These are phyloP conservation scores for Allium cepa DNA, from an alignment of 106 monocot genomes.

Conservation along the genomic window DNA sequence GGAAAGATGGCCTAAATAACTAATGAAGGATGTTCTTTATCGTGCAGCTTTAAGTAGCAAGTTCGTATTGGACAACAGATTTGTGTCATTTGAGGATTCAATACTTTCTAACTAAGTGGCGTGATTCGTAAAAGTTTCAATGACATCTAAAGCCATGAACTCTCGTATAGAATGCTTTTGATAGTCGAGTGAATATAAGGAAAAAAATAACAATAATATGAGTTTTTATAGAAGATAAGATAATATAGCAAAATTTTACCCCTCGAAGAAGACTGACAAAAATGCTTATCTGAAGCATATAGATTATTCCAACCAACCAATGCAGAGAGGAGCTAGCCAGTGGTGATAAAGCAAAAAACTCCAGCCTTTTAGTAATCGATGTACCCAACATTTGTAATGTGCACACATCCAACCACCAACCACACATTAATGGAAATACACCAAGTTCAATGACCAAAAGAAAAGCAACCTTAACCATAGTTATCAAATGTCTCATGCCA, in stretches of 20 bases:
- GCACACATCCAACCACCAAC: slow-evolving; percentile 99
- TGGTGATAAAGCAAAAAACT: slow-evolving; percentile 80
- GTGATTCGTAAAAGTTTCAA: too few relatives aligned
- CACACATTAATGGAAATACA: slow-evolving; percentile 95
- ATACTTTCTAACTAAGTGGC: too few relatives aligned
- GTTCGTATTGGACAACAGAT: too few relatives aligned
- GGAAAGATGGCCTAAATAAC: too few relatives aligned
- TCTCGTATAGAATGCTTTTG: too few relatives aligned
- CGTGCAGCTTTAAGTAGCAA: too few relatives aligned
- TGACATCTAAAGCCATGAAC: too few relatives aligned
- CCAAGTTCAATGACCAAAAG: slow-evolving; percentile 97
- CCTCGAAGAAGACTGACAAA: slow-evolving; percentile 99
- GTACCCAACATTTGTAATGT: slow-evolving; percentile 92
- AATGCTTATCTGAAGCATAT: slow-evolving; percentile 98
- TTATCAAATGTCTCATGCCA: slow-evolving; percentile 85
- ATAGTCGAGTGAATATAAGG: too few relatives aligned
- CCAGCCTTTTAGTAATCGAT: slow-evolving; percentile 69
- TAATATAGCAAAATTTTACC: slow-evolving; percentile 30
- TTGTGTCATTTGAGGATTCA: too few relatives aligned
- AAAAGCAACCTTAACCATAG: slow-evolving; percentile 98
- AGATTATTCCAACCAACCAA: slow-evolving; percentile 96
- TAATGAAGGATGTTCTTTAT: too few relatives aligned
- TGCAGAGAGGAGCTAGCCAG: slow-evolving; percentile 80
- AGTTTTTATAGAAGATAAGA: slow-evolving; percentile 1
- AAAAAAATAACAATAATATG: not conserved